phyloP scores from a whole-genome alignment of 108 stramenopile genomes.

The Cyclotella choctawhatcheeana region DNA sequence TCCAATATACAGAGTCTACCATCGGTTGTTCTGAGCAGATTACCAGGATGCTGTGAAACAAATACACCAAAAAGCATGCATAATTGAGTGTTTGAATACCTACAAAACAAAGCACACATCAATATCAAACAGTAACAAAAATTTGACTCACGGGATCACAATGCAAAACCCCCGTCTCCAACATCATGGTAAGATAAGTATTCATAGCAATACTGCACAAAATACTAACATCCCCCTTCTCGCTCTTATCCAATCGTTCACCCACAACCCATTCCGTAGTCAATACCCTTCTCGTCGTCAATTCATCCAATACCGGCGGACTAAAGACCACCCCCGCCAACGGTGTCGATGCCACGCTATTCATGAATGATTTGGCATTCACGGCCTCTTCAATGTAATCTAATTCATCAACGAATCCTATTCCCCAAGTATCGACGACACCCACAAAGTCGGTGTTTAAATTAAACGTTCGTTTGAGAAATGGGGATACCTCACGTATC shows the following conservation, averaged over 20 bases:
- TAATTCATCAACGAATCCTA: conserved; percentile 94
- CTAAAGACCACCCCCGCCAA: conserved; percentile 83
- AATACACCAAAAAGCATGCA: no score
- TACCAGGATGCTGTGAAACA: conserved; percentile 67
- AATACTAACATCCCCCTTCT: conserved; percentile 74
- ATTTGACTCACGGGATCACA: conserved; percentile 28
- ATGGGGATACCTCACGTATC: conserved; percentile 78
- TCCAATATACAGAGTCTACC: conserved; percentile 93
- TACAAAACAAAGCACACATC: no score
- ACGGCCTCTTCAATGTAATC: conserved; percentile 92
- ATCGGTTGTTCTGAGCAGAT: conserved; percentile 87
- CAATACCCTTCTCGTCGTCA: conserved; percentile 79
- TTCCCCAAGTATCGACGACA: conserved; percentile 92
- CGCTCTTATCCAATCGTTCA: conserved; percentile 82
- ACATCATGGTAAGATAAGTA: conserved; percentile 87
- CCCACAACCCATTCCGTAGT: conserved; percentile 96
- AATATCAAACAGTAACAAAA: background rate
- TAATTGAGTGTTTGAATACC: no score
- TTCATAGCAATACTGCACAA: conserved; percentile 92
- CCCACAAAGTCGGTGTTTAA: conserved; percentile 86
- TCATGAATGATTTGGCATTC: conserved; percentile 82
- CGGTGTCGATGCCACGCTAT: conserved; percentile 65
- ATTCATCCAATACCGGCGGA: conserved; percentile 71
- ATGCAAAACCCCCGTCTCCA: conserved; percentile 79
- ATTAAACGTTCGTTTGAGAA: conserved; percentile 65